A percentile compares a stretch with the other conserved stretches of the same genome.
Evolutionary conservation across 257 asterid genomes (phyloP).

Genomic region (Gynochthodes officinalis): DNA sequence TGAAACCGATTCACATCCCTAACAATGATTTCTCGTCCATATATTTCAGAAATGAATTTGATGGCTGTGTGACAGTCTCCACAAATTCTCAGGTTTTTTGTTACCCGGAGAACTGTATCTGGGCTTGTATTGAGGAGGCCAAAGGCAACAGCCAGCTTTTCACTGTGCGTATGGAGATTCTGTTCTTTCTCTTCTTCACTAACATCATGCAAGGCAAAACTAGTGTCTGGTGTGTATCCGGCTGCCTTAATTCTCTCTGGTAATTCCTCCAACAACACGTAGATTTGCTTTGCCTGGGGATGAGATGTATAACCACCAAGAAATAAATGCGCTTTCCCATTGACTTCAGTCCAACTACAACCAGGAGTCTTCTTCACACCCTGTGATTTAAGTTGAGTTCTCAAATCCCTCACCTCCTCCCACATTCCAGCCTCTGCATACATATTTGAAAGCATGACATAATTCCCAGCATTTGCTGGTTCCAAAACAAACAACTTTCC

Average conservation of each 20-base stretch:
- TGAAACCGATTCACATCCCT: conserved; percentile 81
- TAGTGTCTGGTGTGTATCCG: conserved; percentile 60
- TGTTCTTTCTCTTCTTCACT: conserved; percentile 70
- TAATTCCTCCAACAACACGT: conserved; percentile 48
- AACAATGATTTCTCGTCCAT: conserved; percentile 63
- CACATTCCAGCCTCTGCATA: conserved; percentile 84
- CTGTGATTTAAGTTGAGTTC: conserved; percentile 43
- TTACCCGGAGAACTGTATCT: conserved; percentile 51
- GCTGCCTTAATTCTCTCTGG: conserved; percentile 57
- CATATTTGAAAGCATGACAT: conserved; percentile 71
- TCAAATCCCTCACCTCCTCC: conserved; percentile 60
- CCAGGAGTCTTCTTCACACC: conserved; percentile 75
- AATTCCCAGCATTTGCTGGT: conserved; percentile 73
- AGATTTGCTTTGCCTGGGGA: conserved; percentile 43
- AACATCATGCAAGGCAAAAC: conserved; percentile 63
- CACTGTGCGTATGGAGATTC: conserved; percentile 54
- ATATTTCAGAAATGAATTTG: conserved; percentile 56
- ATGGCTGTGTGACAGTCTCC: conserved; percentile 72
- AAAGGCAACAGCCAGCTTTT: conserved; percentile 64
- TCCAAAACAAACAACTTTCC: conserved; percentile 55
- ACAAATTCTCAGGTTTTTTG: conserved; percentile 78
- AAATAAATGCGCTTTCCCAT: conserved; percentile 58
- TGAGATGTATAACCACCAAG: conserved; percentile 58
- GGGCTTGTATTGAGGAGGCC: conserved; percentile 56
- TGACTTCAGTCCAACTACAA: conserved; percentile 72